Base-by-base conservation (phyloP, 164 flowering plant species). In the Aristolochia contorta region DNA sequence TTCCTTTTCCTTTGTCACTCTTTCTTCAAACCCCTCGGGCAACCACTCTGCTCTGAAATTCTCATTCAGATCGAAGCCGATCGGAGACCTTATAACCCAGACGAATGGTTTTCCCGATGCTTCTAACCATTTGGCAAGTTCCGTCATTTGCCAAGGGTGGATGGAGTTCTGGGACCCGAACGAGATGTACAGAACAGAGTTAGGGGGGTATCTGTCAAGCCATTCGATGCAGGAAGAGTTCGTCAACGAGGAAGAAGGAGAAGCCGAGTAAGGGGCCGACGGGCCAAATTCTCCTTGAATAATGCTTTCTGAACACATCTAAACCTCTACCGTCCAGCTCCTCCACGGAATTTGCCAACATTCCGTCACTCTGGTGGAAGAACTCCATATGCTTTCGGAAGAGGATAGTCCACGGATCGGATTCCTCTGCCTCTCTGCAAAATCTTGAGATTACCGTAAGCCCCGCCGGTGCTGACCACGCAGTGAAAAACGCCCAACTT, bases 271-370 rank as follows among this genome's bases (percentile, higher is more conserved):
- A 14, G 18, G 74, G 74, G 12, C 75, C 71, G 3, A 71, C 57
- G 6, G 65, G 45, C 71, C 65, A 64, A n/a, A 60, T 68, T 4
- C 24, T 59, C 54, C 54, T 63, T 10, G 43, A 60, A 12, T 48
- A 6, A 5, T 60, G 27, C 14, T 23, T 48, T 14, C 43, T 60
- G 19, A 60, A 18, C 0, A 37, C 37, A 9, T 24, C 21, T 33
- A 58, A 41, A 12, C 32, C 58, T 21, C n/a, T 60, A 21, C 16
- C 20, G 18, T 71, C 75, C n/a, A 71, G 15, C 30, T 56, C 75
- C 47, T 33, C 47, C 10, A 60, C 30, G 6, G 68, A 24, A 27
- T 82, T 80, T 0, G 73, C 64, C 1, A 82, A 47, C 1, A 78
- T 67, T 4, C 78, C 84, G 23, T 79, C 69, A 0, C 69, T 12